A percentile compares a stretch with the other conserved stretches of the same genome.
Evolutionary conservation across 2,329 filamentous ascomycete species (phyloP).

Genomic region (Xylaria sp.): DNA sequence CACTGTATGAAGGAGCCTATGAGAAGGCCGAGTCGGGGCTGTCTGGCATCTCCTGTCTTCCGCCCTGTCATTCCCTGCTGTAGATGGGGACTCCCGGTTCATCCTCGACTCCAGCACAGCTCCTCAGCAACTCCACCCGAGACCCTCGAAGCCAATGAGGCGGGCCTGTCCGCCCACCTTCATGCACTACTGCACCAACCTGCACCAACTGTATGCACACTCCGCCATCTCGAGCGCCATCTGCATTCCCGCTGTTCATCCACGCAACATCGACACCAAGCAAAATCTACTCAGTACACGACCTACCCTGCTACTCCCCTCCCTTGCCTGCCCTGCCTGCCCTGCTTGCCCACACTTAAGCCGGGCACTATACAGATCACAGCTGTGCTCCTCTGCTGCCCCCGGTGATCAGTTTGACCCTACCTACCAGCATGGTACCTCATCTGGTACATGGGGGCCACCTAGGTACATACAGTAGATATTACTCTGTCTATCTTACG

Average conservation of each 20-base stretch:
- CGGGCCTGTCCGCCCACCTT: constrained; percentile 6
- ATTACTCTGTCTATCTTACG: neutral
- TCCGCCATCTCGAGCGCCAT: constrained; percentile 25
- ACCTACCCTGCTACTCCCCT: neutral
- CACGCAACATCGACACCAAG: neutral
- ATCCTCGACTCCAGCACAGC: constrained; percentile 22
- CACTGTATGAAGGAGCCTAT: neutral
- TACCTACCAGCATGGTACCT: neutral
- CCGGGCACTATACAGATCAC: neutral
- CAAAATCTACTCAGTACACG: neutral
- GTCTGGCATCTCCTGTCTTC: constrained; percentile 10
- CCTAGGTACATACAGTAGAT: neutral
- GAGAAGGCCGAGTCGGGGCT: neutral
- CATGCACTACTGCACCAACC: constrained; percentile 1
- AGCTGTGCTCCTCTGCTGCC: constrained; percentile 13
- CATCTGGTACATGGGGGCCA: neutral
- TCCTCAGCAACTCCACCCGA: constrained; percentile 1
- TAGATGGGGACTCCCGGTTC: neutral
- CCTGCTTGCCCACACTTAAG: neutral
- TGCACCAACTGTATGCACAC: constrained; percentile 4
- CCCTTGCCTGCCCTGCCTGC: neutral
- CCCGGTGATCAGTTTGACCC: constrained; percentile 27
- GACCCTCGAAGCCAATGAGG: neutral
- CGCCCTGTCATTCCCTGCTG: constrained; percentile 2
- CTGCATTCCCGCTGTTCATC: constrained; percentile 28